phyloP scores from a whole-genome alignment of 768 basidiomycete species.

The Neoboletus magnificus region DNA sequence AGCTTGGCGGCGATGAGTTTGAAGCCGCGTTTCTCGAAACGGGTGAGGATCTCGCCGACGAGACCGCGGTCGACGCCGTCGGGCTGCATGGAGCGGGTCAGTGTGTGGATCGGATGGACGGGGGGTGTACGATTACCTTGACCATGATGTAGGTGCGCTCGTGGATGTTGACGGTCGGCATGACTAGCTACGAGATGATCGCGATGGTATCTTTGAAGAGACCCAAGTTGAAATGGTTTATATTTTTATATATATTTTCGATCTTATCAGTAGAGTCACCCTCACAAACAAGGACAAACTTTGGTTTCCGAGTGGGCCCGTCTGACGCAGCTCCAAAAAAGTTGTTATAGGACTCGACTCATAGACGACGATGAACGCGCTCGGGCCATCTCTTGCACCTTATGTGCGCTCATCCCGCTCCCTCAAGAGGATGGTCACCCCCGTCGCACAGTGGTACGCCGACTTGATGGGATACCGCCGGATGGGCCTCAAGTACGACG shows the following conservation, averaged over 20 bases:
- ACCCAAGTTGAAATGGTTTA: neutral
- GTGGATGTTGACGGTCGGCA: conserved; percentile 25
- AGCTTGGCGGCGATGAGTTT: conserved; percentile 96
- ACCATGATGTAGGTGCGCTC: conserved; percentile 99
- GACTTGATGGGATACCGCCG: conserved; percentile 78
- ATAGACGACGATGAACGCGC: conserved; percentile 37
- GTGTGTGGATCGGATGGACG: too few relatives aligned
- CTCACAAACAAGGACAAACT: conserved; percentile 45
- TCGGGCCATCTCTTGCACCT: conserved; percentile 75
- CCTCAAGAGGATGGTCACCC: conserved; percentile 66
- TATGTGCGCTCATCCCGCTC: conserved; percentile 66
- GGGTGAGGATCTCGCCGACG: conserved; percentile 90
- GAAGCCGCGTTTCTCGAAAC: conserved; percentile 98
- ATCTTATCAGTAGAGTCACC: conserved; percentile 28
- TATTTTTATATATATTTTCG: neutral
- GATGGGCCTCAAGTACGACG: conserved; percentile 90
- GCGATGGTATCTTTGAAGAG: conserved; percentile 22
- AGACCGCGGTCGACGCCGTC: conserved; percentile 98
- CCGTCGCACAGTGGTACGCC: conserved; percentile 82
- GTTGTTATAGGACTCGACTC: too few relatives aligned
- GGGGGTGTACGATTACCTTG: conserved; percentile 56
- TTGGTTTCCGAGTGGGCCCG: conserved; percentile 18
- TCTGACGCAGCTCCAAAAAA: too few relatives aligned
- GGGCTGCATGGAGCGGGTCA: conserved; percentile 50
- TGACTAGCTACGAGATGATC: conserved; percentile 34